phyloP scores from a whole-genome alignment of 129 eudicot species.

The Arctium minus region DNA sequence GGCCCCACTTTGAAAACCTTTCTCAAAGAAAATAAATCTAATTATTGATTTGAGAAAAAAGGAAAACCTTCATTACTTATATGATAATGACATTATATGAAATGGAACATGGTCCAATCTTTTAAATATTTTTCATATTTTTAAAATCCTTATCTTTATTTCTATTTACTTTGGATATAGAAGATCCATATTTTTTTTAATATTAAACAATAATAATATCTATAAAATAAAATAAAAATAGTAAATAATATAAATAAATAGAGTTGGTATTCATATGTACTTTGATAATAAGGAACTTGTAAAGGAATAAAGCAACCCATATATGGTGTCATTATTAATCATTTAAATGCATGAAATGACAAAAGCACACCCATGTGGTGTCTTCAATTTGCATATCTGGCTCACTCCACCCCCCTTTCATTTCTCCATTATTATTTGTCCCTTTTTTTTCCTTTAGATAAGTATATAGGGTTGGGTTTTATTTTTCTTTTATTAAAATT shows the following conservation, averaged over 20 bases:
- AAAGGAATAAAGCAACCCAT: constrained; percentile 16
- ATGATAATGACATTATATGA: constrained; percentile 2
- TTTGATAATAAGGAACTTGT: not conserved
- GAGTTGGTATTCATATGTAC: constrained; percentile 23
- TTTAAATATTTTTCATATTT: not conserved
- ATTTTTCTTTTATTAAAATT: too few species aligned
- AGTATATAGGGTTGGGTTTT: not conserved
- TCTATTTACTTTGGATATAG: not conserved
- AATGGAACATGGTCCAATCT: not conserved
- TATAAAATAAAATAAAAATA: not conserved
- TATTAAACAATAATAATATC: not conserved
- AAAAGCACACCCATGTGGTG: constrained; percentile 34
- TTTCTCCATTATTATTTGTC: not conserved
- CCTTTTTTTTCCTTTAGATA: not conserved
- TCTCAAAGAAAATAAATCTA: not conserved
- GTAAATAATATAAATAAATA: not conserved
- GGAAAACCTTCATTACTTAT: not conserved
- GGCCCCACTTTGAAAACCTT: constrained; percentile 18
- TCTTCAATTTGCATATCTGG: constrained; percentile 17
- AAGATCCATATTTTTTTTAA: not conserved
- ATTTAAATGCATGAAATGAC: constrained; percentile 26
- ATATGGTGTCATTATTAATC: constrained; percentile 20
- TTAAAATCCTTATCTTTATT: not conserved
- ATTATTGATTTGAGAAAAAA: not conserved
- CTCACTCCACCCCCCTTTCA: constrained; percentile 5